These are phyloP conservation scores for Gliomastix tumulicola DNA, from an alignment of 2,329 filamentous ascomycete species.

Conservation along the genomic window DNA sequence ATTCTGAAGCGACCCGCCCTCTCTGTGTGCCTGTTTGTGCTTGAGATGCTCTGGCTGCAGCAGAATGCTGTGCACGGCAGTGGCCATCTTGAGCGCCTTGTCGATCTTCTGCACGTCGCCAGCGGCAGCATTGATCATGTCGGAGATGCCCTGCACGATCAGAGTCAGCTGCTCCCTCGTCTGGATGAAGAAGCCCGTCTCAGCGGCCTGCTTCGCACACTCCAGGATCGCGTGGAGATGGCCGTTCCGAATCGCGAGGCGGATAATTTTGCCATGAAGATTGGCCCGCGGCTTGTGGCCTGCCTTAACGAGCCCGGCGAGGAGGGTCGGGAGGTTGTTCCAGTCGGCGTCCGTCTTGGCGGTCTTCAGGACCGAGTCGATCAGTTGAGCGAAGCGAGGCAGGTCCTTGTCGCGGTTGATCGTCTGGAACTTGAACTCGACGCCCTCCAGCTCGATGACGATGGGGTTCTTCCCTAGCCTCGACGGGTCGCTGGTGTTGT, in stretches of 20 bases:
- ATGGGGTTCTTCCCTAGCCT: constrained; percentile 49
- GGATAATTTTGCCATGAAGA: constrained; percentile 31
- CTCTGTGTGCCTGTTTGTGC: too few species aligned
- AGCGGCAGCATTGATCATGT: constrained; percentile 26
- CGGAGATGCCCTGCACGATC: constrained; percentile 18
- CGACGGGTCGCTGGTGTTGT: constrained; percentile 23
- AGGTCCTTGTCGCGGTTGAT: constrained; percentile 33
- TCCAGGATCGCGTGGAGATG: constrained; percentile 41
- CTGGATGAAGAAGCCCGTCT: constrained; percentile 38
- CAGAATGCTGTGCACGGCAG: too few species aligned
- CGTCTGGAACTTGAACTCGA: constrained; percentile 43
- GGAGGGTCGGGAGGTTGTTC: constrained; percentile 41
- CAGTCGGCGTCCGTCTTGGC: constrained; percentile 45
- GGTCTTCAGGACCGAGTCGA: constrained; percentile 28
- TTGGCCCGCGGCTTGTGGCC: constrained; percentile 24
- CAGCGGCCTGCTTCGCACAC: constrained; percentile 34
- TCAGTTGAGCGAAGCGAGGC: constrained; percentile 30
- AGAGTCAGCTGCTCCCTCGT: constrained; percentile 27
- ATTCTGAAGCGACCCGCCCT: too few species aligned
- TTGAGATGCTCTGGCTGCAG: constrained; percentile 31
- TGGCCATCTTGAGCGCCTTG: constrained; percentile 38
- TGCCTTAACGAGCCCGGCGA: constrained; percentile 41
- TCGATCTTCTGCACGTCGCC: constrained; percentile 25
- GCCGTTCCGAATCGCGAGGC: constrained; percentile 29
- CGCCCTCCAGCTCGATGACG: constrained; percentile 50